phyloP scores from a whole-genome alignment of 345 rosid genomes.

The Lumnitzera littorea region DNA sequence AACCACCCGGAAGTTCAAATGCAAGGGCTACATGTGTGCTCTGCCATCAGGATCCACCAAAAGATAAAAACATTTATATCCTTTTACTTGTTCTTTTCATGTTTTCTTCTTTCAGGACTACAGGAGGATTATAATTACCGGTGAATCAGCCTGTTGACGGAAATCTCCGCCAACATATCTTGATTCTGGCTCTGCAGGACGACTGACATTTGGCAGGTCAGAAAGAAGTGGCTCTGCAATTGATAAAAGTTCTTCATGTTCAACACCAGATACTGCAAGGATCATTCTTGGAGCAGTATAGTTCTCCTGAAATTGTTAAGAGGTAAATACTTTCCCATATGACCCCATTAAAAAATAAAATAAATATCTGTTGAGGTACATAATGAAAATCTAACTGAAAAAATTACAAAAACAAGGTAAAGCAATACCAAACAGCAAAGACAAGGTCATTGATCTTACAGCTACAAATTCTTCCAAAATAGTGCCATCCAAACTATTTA shows the following conservation, averaged over 20 bases:
- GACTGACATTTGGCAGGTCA: conserved; percentile 50
- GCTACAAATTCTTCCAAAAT: conserved; percentile 68
- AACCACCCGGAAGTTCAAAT: conserved; percentile 88
- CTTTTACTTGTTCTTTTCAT: background rate
- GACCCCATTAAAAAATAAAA: background rate
- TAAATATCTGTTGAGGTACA: conserved; percentile 2
- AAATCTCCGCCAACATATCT: conserved; percentile 82
- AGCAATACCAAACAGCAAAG: too few relatives aligned
- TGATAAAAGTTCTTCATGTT: conserved; percentile 64
- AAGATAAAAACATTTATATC: background rate
- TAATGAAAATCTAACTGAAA: background rate
- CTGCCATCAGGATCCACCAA: conserved; percentile 10
- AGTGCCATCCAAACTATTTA: conserved; percentile 39
- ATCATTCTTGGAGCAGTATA: conserved; percentile 77
- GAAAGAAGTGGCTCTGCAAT: conserved; percentile 79
- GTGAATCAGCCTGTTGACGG: conserved; percentile 68
- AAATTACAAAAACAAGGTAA: background rate
- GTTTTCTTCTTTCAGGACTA: background rate
- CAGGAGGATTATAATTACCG: conserved; percentile 34
- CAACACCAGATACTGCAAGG: conserved; percentile 83
- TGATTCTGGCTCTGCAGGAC: conserved; percentile 50
- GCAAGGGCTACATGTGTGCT: conserved; percentile 79
- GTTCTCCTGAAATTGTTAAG: conserved; percentile 50
- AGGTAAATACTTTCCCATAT: conserved; percentile 7
- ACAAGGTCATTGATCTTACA: conserved; percentile 31